phyloP scores from a whole-genome alignment of 1,139 yeast species.

The Magnusiomyces tetraspermus region DNA sequence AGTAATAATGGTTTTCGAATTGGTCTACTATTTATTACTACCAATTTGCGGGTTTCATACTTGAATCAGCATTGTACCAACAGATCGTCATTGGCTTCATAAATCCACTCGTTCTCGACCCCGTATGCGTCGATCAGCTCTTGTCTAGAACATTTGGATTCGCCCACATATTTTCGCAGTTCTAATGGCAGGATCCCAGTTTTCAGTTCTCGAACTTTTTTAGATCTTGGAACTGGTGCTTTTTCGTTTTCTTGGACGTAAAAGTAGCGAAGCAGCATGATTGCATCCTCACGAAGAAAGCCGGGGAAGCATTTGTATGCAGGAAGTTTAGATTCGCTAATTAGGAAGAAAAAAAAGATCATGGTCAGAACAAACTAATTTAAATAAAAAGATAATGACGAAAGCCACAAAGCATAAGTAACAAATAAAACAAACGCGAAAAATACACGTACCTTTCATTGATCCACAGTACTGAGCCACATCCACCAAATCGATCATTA shows the following conservation, averaged over 20 bases:
- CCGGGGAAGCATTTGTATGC: conserved; percentile 66
- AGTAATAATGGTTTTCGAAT: no score
- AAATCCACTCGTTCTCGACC: no score
- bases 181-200: conserved; percentile 51
- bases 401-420: no score
- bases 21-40: no score
- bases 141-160: no score
- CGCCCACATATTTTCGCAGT: no score
- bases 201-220: conserved; percentile 68
- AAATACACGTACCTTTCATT: conserved; percentile 13
- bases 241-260: conserved; percentile 75
- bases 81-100: no score
- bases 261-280: conserved; percentile 67
- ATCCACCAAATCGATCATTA: conserved; percentile 93
- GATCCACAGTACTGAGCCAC: conserved; percentile 65
- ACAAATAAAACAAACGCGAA: no score
- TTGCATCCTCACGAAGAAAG: conserved; percentile 68
- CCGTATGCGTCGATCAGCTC: no score
- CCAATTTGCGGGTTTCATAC: no score
- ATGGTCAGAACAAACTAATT: background rate
- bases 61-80: no score
- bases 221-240: conserved; percentile 74
- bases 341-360: background rate
- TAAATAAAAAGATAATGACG: background rate
- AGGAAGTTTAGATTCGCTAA: conserved; percentile 21